Base-by-base conservation (phyloP, 1,284 basidiomycete species). In the Melampsora americana region DNA sequence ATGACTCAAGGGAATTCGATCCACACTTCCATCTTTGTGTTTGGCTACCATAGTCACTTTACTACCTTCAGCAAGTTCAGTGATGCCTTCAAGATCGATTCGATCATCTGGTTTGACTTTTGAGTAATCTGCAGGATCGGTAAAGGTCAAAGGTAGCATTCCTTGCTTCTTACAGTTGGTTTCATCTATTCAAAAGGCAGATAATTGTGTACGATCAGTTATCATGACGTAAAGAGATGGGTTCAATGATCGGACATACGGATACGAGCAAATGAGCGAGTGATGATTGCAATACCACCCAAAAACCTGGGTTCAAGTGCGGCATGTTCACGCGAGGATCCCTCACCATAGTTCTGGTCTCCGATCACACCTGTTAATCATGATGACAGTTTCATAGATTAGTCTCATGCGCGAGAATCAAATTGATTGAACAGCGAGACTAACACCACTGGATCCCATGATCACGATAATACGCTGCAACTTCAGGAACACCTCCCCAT, bases 151-250 rank as follows among this genome's bases (percentile, higher is more conserved):
- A 1, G 92, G 92, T 78, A 95, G 91, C 91, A 95, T 93, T 80
- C 92, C 92, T 86, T 94, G 92, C 88, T 94, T 96, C 90, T 95
- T 95, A 87, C 95, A 86, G 88, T 96, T 96, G 83, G 91, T 92
- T 64, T 73, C 59, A 66, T 69, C 66, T 73, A 20, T 9, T 35
- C 0, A 66, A 1, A 46, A 56, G 14, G 9, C 44, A 30, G 32
- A 60, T 20, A 11, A 39, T 56, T 5, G 11, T 56, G 91, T 87
- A 81, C 93, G 95, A 82, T 95, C 95, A 79, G 98, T 90, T 89
- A 98, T 78, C n/a, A 30, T 20, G n/a, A 16, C 46, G 11, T 56
- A 30, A 35, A 61, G 76, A 98, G 90, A 76, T 95, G 95, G 85
- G 98, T 94, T 85, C 76, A 77, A 42, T 69, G 78, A 18, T 26